Conservation (phyloP, 306 rosid genomes). For the Fagus sylvatica region DNA sequence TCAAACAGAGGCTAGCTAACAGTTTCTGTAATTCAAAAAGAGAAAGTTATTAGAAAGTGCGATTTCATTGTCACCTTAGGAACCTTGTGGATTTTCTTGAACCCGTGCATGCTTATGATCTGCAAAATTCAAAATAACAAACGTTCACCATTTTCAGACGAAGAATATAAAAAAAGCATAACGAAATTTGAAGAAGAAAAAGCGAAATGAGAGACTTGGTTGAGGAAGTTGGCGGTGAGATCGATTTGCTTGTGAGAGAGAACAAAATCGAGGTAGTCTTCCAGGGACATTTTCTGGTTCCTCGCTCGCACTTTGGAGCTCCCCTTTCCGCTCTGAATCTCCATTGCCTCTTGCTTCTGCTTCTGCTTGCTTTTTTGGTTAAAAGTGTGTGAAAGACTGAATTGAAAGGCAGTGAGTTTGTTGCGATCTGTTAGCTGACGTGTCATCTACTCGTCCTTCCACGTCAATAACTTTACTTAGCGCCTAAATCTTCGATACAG, state of each 20-base stretch:
- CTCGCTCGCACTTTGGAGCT: conserved; percentile 26
- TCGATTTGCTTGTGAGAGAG: conserved; percentile 37
- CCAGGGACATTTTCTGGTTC: conserved; percentile 38
- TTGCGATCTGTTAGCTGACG: too few species aligned
- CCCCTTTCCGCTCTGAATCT: conserved; percentile 12
- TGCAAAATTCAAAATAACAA: conserved; percentile 18
- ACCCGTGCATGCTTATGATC: conserved; percentile 73
- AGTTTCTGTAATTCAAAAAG: neutral
- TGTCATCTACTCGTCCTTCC: too few species aligned
- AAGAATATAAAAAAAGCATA: neutral
- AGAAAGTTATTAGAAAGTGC: neutral
- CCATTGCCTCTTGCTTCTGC: conserved; percentile 21
- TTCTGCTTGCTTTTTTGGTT: neutral
- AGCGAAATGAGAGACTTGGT: conserved; percentile 49
- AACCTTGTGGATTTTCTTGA: conserved; percentile 50
- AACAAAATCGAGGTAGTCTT: conserved; percentile 49
- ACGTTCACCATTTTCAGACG: neutral
- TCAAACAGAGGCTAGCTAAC: neutral
- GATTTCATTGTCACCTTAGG: conserved; percentile 48
- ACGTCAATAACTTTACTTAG: too few species aligned
- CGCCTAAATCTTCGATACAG: too few species aligned
- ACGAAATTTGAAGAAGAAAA: conserved; percentile 6
- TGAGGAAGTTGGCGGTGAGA: conserved; percentile 48
- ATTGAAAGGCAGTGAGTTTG: too few species aligned
- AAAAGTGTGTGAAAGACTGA: too few species aligned